Base-by-base conservation (phyloP, 176 grass and related monocot species). In the Lolium rigidum region DNA sequence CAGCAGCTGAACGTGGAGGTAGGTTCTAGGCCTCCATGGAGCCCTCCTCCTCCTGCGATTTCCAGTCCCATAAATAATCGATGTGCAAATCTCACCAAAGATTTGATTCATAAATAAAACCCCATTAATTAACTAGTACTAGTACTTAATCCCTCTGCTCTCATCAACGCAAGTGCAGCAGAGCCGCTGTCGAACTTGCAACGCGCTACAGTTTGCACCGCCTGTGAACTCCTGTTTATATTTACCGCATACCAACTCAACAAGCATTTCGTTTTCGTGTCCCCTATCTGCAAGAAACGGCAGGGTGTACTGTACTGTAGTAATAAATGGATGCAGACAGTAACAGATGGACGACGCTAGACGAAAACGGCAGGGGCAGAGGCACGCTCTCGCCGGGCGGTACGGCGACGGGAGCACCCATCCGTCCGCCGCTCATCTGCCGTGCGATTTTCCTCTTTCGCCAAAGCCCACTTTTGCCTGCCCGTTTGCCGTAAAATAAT, bases 391-490 rank as follows among this genome's bases (percentile, higher is more conserved):
- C 39, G 25, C 10, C 14, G 57, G 77, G 57, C 31, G 54, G 25
- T 4, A 35, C 8, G 58, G 31, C 31, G 31, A 35, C 31, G 58
- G 78, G 8, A 47, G 25, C 78, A 9, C 78, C 80, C 48, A 70
- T 56, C 31, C 7, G 64, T 56, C 35, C 11, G 12, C 26, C 1
- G 63, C n/a, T 75, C 9, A 5, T 85, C 31, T 28, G 26, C 66
- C 67, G 61, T 21, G 70, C 49, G 39, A 69, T 70, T 81, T 70
- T 39, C 10, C 11, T 7, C 3, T 77, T 88, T 84, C 18, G 85
- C 81, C 5, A 91, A 91, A 91, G 89, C 81, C 69, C 16, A 7
- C 85, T 80, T 74, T 81, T 22, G 46, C 61, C 58, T 37, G n/a
- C 47, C 71, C 56, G 25, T 61, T 60, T 21, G 6, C 26, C 54